Evolutionary conservation across 1,139 yeast species (phyloP).

Genomic region (Yamadazyma triangularis): DNA sequence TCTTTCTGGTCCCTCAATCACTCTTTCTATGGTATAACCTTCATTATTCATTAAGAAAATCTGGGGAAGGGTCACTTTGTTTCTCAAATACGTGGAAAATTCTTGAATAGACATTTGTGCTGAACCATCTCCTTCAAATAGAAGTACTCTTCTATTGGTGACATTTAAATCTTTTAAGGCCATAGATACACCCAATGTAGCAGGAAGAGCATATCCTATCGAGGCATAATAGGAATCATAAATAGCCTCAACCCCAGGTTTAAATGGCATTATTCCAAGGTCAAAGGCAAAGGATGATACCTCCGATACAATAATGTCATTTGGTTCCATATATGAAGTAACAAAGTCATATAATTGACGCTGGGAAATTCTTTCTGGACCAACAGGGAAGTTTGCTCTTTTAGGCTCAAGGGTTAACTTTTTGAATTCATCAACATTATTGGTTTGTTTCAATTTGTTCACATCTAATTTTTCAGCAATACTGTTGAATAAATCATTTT

Average conservation of each 20-base stretch:
- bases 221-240: constrained; percentile 76
- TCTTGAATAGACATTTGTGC: constrained; percentile 91
- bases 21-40: constrained; percentile 86
- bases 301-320: constrained; percentile 68
- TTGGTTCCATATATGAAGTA: constrained; percentile 41
- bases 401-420: constrained; percentile 1
- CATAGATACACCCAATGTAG: constrained; percentile 71
- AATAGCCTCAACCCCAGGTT: constrained; percentile 45
- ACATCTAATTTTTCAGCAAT: constrained; percentile 12
- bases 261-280: constrained; percentile 57
- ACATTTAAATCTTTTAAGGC: constrained; percentile 55
- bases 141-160: constrained; percentile 50
- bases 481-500: constrained; percentile 17
- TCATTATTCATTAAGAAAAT: constrained; percentile 71
- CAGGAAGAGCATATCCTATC: constrained; percentile 84
- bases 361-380: constrained; percentile 20
- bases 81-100: constrained; percentile 61
- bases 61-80: constrained; percentile 42
- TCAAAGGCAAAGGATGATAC: constrained; percentile 79
- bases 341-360: constrained; percentile 26
- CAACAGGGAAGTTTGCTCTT: neutral
- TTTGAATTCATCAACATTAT: constrained; percentile 12
- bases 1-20: constrained; percentile 72
- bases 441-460: constrained; percentile 6
- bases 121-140: constrained; percentile 86